Percentiles rank a stretch among this genome's conserved stretches.
phyloP scores from a whole-genome alignment of 306 rosid species.

The Ammopiptanthus mongolicus region DNA sequence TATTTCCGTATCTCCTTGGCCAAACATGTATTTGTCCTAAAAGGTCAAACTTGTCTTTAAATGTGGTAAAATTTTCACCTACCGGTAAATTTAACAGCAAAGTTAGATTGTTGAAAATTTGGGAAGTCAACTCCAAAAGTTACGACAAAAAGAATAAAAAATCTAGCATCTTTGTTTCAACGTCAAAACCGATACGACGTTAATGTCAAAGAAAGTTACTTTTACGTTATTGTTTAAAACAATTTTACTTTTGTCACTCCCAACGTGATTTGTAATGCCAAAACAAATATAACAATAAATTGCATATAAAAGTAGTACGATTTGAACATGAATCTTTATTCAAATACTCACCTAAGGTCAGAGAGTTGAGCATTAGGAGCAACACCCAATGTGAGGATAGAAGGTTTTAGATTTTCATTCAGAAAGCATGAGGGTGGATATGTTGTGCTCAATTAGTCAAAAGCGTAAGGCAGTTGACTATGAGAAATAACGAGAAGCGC shows the following conservation, averaged over 20 bases:
- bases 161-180: no score
- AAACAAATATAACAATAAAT: no score
- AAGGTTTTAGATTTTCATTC: not conserved
- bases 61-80: not conserved
- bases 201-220: no score
- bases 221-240: no score
- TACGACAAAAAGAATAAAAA: not conserved
- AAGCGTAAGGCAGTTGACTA: not conserved
- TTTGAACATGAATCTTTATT: not conserved
- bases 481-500: not conserved
- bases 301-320: not conserved
- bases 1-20: no score
- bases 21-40: not conserved
- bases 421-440: not conserved
- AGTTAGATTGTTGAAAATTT: not conserved
- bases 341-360: not conserved
- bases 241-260: no score
- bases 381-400: not conserved
- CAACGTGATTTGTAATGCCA: no score
- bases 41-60: not conserved
- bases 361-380: constrained; percentile 1
- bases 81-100: not conserved
- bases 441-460: not conserved
- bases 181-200: no score
- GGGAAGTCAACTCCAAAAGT: not conserved